A percentile compares a stretch with the other conserved stretches of the same genome.
phyloP scores from a whole-genome alignment of 768 basidiomycete genomes.

The Cyathus striatus region DNA sequence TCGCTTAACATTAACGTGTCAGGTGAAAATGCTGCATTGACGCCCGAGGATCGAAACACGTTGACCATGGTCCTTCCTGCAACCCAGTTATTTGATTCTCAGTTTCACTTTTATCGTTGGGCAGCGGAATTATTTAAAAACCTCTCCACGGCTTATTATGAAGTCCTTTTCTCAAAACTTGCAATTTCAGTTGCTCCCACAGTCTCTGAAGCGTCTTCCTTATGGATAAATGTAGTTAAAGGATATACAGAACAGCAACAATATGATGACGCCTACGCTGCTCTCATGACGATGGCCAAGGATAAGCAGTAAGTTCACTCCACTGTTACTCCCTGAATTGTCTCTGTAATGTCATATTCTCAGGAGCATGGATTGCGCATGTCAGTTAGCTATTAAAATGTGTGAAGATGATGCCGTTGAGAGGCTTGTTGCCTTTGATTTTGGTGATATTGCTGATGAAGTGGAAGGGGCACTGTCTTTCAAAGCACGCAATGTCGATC shows the following conservation, averaged over 20 bases:
- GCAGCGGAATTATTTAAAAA: constrained; percentile 70
- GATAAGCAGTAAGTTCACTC: constrained; percentile 64
- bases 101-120: constrained; percentile 75
- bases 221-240: constrained; percentile 79
- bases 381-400: constrained; percentile 85
- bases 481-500: constrained; percentile 92
- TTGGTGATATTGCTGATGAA: constrained; percentile 78
- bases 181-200: constrained; percentile 68
- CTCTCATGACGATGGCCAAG: constrained; percentile 69
- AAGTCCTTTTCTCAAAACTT: constrained; percentile 71
- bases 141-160: constrained; percentile 46
- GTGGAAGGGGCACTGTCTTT: constrained; percentile 86
- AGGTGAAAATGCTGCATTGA: constrained; percentile 47
- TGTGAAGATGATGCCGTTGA: constrained; percentile 85
- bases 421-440: constrained; percentile 75
- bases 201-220: constrained; percentile 50
- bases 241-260: constrained; percentile 66
- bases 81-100: constrained; percentile 49
- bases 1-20: no score
- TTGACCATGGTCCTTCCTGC: constrained; percentile 58
- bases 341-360: constrained; percentile 4
- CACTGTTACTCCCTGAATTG: constrained; percentile 3
- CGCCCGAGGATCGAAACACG: constrained; percentile 59
- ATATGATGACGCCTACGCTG: constrained; percentile 86
- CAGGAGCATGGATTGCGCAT: constrained; percentile 80